phyloP scores from a whole-genome alignment of 2,329 filamentous ascomycete genomes.

The Fusarium subglutinans region DNA sequence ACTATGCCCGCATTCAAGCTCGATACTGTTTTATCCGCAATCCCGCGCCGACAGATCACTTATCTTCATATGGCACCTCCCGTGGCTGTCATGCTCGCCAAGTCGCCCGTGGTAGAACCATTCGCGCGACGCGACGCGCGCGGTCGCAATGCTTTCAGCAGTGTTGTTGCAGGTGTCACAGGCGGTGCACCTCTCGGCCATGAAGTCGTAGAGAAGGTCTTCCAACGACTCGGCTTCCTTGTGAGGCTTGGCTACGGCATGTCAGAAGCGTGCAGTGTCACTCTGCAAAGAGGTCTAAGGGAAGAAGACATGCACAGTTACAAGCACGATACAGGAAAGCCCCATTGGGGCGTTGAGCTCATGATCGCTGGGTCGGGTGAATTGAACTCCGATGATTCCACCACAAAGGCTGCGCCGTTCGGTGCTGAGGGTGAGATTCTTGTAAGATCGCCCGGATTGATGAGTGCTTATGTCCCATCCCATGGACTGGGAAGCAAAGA shows the following conservation, averaged over 20 bases:
- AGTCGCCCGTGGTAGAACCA: slow-evolving; percentile 73
- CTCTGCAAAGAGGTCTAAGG: slow-evolving; percentile 65
- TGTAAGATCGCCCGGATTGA: slow-evolving; percentile 69
- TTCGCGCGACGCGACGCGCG: slow-evolving; percentile 57
- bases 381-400: slow-evolving; percentile 45
- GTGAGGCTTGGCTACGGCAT: slow-evolving; percentile 75
- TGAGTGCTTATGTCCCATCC: slow-evolving; percentile 75
- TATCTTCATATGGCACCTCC: slow-evolving; percentile 74
- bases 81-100: slow-evolving; percentile 74
- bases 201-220: slow-evolving; percentile 66
- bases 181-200: slow-evolving; percentile 72
- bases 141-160: slow-evolving; percentile 64
- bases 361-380: slow-evolving; percentile 65
- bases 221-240: slow-evolving; percentile 64
- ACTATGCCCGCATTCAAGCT: slow-evolving; percentile 78
- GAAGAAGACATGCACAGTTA: slow-evolving; percentile 56
- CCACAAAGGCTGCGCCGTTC: slow-evolving; percentile 50
- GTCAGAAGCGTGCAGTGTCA: slow-evolving; percentile 75
- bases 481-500: slow-evolving; percentile 48
- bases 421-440: slow-evolving; percentile 71
- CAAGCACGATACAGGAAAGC: slow-evolving; percentile 68
- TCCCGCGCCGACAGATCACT: slow-evolving; percentile 71
- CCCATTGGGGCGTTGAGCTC: slow-evolving; percentile 75
- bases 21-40: slow-evolving; percentile 67
- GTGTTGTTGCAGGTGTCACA: slow-evolving; percentile 61